Evolutionary conservation across 371 early-diverging fungal species (phyloP), one percentile per base, ranked within the genome.

Genomic region (Gilbertella persicaria): DNA sequence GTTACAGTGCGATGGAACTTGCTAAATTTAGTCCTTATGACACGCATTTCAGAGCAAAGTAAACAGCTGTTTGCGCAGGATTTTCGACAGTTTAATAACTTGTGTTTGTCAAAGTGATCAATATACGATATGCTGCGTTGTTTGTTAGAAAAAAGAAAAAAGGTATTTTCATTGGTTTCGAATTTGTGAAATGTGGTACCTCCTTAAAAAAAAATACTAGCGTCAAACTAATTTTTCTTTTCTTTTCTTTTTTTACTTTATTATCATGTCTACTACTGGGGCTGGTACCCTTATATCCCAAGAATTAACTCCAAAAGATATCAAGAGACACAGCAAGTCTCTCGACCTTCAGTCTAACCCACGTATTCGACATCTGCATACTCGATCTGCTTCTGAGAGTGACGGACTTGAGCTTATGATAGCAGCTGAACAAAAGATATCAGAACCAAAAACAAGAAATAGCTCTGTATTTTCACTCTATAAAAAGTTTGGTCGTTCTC

Each of bases 391-490:
- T n/a, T 61, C 62, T 24, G 46, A 38, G 23, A 54, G 41, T 25
- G 58, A 62, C 45, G 58, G 58, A 13, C 33, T 58, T 19, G 47
- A 54, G 4, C 6, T 55, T 2, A 42, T 45, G n/a, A 42, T 48
- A 1, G 36, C 26, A 25, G 16, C 29, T 20, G 53, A 48, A 42
- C 24, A 42, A 25, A 41, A 24, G 0, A 49, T 37, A 26, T 12
- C 49, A n/a, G 14, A n/a, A 12, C 39, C 19, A 0, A 26, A 28
- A 19, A 7, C 40, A 6, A 17, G 13, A 3, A 39, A 23, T 6
- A 45, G 28, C 13, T 54, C 55, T 23, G 43, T 55, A 2, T 61
- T 61, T 55, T 61, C 62, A 36, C 47, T 55, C 17, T 55, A 61
- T 17, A 61, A 55, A 40, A 61, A 54, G 24, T 24, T 55, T 16